phyloP scores from a whole-genome alignment of 306 rosid species.

The Gastrolobium bilobum region DNA sequence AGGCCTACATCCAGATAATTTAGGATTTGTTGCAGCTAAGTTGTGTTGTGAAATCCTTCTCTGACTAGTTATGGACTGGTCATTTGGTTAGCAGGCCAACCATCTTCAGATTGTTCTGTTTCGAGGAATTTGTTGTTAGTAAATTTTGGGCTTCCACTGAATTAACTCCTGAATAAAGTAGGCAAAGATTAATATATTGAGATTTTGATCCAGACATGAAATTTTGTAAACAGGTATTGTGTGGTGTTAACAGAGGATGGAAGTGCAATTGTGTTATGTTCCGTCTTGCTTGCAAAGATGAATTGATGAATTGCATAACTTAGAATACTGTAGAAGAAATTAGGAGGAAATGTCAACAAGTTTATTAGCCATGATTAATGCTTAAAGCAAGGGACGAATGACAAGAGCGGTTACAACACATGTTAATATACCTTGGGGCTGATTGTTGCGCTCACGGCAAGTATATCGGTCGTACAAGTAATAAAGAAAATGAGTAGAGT shows the following conservation, averaged over 20 bases:
- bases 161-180: neutral
- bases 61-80: neutral
- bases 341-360: neutral
- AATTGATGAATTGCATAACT: constrained; percentile 13
- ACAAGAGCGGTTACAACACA: neutral
- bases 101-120: neutral
- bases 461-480: too few species aligned
- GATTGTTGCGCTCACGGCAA: too few species aligned
- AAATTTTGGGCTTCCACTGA: neutral
- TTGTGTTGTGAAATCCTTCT: neutral
- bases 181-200: neutral
- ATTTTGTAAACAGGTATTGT: neutral
- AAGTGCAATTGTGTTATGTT: neutral
- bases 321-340: neutral
- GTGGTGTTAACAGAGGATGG: constrained; percentile 14
- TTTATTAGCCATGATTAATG: neutral
- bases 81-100: constrained; percentile 23
- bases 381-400: neutral
- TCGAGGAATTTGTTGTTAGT: neutral
- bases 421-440: neutral
- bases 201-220: constrained; percentile 4
- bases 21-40: neutral
- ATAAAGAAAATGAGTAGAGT: too few species aligned
- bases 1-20: neutral
- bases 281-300: constrained; percentile 16